A percentile compares a stretch with the other conserved stretches of the same genome.
phyloP scores from a whole-genome alignment of 1,139 yeast genomes.

The Yamadazyma trypodendri region DNA sequence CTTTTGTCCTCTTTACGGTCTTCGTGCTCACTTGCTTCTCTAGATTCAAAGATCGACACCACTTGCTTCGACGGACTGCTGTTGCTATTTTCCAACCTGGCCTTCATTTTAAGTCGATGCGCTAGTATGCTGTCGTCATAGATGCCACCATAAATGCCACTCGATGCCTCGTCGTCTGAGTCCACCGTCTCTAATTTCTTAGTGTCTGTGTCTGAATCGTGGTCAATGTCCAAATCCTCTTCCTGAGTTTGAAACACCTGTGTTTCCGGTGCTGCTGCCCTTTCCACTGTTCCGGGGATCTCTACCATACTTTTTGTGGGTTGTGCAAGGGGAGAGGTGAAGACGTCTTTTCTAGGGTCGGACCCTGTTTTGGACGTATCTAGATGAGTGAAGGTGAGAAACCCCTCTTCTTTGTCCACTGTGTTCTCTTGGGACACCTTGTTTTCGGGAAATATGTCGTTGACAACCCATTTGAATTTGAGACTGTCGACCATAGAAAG shows the following conservation, averaged over 20 bases:
- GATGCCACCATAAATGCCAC: conserved; percentile 6
- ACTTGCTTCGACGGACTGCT: conserved; percentile 11
- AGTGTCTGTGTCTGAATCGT: conserved; percentile 2
- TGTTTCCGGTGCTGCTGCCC: conserved; percentile 10
- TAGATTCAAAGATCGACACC: conserved; percentile 1
- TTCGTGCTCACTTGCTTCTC: too few species aligned
- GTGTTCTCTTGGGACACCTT: conserved; percentile 1
- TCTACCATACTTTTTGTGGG: conserved; percentile 9
- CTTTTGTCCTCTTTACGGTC: too few species aligned
- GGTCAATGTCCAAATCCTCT: conserved; percentile 4
- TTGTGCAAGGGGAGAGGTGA: conserved; percentile 3
- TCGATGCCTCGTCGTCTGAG: conserved; percentile 20
- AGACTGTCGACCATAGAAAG: conserved; percentile 1
- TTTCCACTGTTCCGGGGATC: conserved; percentile 18
- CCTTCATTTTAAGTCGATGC: conserved; percentile 9
- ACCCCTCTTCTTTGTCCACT: conserved; percentile 4
- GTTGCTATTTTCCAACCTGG: conserved; percentile 1
- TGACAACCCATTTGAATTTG: background rate
- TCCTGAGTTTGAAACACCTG: conserved; percentile 21
- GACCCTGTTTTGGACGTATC: conserved; percentile 2
- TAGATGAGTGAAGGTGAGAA: conserved; percentile 7
- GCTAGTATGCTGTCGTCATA: conserved; percentile 17
- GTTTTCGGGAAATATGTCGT: background rate
- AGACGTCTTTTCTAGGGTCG: background rate
- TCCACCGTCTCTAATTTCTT: conserved; percentile 11